Percentiles rank a stretch among this genome's conserved stretches.
Evolutionary conservation across 1,284 basidiomycete species (phyloP).

Genomic region (Leccinum griseonigrum): DNA sequence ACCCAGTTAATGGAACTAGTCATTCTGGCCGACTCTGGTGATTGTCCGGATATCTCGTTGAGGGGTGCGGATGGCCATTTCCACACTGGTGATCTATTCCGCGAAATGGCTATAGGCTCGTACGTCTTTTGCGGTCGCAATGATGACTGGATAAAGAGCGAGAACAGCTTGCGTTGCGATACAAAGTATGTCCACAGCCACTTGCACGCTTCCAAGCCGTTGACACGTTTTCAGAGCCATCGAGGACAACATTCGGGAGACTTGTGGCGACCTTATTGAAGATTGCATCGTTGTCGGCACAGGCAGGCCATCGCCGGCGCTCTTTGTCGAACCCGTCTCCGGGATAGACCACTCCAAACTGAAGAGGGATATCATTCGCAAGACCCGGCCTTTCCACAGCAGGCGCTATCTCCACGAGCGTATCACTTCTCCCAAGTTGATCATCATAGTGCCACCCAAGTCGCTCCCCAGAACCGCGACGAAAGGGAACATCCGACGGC

Average conservation of each 20-base stretch:
- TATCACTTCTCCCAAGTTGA: constrained; percentile 50
- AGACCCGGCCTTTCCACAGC: constrained; percentile 60
- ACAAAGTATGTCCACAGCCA: constrained; percentile 48
- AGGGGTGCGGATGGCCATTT: constrained; percentile 61
- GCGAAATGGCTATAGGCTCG: constrained; percentile 49
- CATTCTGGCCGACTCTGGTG: constrained; percentile 58
- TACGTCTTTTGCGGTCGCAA: constrained; percentile 66
- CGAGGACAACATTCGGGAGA: constrained; percentile 62
- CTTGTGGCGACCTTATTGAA: constrained; percentile 52
- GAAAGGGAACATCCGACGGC: constrained; percentile 67
- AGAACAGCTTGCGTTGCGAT: constrained; percentile 69
- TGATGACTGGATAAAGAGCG: constrained; percentile 79
- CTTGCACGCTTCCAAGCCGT: neutral
- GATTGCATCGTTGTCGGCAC: constrained; percentile 67
- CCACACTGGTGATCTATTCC: constrained; percentile 74
- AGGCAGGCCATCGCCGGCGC: constrained; percentile 61
- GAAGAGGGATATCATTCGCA: constrained; percentile 62
- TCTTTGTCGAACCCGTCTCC: constrained; percentile 60
- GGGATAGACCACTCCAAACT: constrained; percentile 50
- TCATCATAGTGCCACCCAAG: constrained; percentile 53
- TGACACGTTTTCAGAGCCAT: constrained; percentile 46
- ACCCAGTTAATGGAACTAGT: constrained; percentile 60
- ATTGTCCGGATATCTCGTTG: constrained; percentile 63
- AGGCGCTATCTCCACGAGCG: constrained; percentile 69
- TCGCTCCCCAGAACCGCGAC: constrained; percentile 63